Evolutionary conservation across 2,329 filamentous ascomycete genomes (phyloP), one percentile per base, ranked within the genome.

Genomic region (Exutisphaerella laricina): DNA sequence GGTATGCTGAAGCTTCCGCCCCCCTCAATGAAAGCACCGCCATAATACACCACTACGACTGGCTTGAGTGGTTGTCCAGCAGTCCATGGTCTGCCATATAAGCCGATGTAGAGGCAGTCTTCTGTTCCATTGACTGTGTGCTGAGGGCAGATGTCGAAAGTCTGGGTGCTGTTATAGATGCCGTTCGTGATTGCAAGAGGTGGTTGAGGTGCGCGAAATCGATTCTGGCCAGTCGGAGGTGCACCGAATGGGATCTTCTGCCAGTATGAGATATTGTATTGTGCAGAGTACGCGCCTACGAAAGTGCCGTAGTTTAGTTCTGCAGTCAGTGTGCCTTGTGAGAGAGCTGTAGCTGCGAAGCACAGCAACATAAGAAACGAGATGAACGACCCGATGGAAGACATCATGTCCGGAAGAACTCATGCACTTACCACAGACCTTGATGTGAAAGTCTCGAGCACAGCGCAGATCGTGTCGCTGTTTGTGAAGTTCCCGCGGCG

Each of bases 141-240:
- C 35, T 52, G 50, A 1, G 49, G 46, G 37, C 48, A 56, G 45
- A 38, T 47, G 39, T 50, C 50, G 30, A 42, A 54, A 3, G 74
- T 71, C 37, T 75, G 71, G 47, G 72, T 67, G 2, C 76, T 76
- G 56, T 80, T 61, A 56, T 80, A 81, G 3, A 67, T 68, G 45
- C 66, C 71, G 61, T 71, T 66, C 3, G 58, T 64, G 40, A 79
- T 66, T 1, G 60, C 61, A 0, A 61, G 17, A 1, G 77, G 77
- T 5, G 77, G 76, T 50, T 82, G 78, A 2, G 78, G 78, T 0
- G 70, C 75, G 39, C 78, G 72, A 55, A 82, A 82, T 4, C 78
- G 72, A 53, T 80, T 79, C 34, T 68, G 56, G 1, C 77, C 76
- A 9, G 69, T 63, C 10, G 79, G 78, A 1, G 79, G 48, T 22